phyloP scores from a whole-genome alignment of 108 stramenopile genomes.

The Epipyxis sp. region DNA sequence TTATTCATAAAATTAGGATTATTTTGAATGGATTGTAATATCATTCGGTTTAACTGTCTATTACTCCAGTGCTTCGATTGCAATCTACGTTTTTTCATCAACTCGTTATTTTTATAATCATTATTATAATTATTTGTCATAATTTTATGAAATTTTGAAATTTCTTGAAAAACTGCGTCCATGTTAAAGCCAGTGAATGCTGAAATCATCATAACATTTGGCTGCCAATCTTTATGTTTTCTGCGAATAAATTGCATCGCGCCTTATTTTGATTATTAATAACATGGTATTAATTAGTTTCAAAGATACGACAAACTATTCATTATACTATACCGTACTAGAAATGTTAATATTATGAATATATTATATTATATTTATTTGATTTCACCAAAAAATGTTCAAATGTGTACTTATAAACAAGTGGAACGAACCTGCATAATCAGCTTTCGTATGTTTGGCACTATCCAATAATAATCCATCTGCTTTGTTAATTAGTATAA shows the following conservation, averaged over 20 bases:
- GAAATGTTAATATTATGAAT: too few relatives aligned
- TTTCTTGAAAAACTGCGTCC: background rate
- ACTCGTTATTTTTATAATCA: background rate
- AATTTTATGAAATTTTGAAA: slow-evolving; percentile 3
- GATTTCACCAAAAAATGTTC: too few relatives aligned
- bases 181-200: background rate
- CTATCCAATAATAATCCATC: slow-evolving; percentile 67
- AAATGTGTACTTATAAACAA: too few relatives aligned
- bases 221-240: background rate
- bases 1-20: background rate
- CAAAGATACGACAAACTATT: too few relatives aligned
- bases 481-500: slow-evolving; percentile 89
- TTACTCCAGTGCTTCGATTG: background rate
- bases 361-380: too few relatives aligned
- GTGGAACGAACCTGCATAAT: slow-evolving; percentile 21
- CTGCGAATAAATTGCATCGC: slow-evolving; percentile 4
- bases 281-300: too few relatives aligned
- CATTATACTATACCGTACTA: too few relatives aligned
- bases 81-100: background rate
- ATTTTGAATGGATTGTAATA: background rate
- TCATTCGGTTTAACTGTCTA: background rate
- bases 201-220: slow-evolving; percentile 6
- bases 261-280: too few relatives aligned
- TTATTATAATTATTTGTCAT: too few relatives aligned
- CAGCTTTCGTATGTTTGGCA: slow-evolving; percentile 32